Conservation (phyloP, 257 asterid species). For the Parsonsia alboflavescens region DNA sequence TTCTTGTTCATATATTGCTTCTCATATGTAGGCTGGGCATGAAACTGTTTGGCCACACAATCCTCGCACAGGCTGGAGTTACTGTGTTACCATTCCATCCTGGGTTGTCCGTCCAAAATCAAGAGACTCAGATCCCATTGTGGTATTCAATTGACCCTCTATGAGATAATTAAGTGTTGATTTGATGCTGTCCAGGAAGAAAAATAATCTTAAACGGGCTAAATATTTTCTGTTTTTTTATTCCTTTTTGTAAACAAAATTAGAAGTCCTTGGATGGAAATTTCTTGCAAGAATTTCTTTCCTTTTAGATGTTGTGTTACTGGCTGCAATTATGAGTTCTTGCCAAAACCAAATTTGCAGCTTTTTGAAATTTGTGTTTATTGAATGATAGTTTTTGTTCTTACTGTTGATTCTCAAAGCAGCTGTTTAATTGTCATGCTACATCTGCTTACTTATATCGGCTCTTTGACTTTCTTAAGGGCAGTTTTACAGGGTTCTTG, state of each 20-base stretch:
- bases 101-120: constrained; percentile 94
- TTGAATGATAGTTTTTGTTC: not conserved
- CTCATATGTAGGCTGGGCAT: constrained; percentile 60
- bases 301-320: not conserved
- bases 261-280: not conserved
- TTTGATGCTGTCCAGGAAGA: constrained; percentile 14
- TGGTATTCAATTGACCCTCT: constrained; percentile 53
- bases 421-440: not conserved
- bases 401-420: not conserved
- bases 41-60: constrained; percentile 97
- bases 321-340: not conserved
- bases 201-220: not conserved
- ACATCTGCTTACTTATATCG: not conserved
- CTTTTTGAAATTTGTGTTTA: not conserved
- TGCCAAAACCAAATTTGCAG: not conserved
- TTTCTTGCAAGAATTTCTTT: not conserved
- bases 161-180: constrained; percentile 15
- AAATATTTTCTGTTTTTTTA: not conserved
- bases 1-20: constrained; percentile 10
- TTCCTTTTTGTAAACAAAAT: not conserved
- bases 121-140: constrained; percentile 88
- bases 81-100: constrained; percentile 84
- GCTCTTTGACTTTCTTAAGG: constrained; percentile 37
- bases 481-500: constrained; percentile 97
- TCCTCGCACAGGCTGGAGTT: constrained; percentile 96